Percentiles rank a stretch among this genome's conserved stretches.
These are phyloP conservation scores for Nigrograna mackinnonii DNA, from an alignment of 2,329 filamentous ascomycete genomes.

Conservation along the genomic window DNA sequence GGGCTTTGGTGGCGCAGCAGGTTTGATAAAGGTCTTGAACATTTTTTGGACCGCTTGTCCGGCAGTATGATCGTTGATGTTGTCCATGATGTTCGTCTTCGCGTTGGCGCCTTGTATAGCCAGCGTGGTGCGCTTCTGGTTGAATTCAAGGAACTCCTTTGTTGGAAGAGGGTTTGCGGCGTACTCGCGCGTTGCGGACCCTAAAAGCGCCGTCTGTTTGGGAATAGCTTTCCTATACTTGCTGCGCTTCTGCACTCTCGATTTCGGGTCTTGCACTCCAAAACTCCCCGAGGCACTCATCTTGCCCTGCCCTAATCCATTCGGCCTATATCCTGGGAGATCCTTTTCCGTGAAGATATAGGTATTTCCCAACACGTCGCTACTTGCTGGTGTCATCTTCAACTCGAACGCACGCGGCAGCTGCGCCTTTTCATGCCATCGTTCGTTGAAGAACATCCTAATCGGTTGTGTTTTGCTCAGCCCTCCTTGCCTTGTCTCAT, in stretches of 20 bases:
- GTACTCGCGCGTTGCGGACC: constrained; percentile 63
- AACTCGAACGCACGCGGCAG: constrained; percentile 91
- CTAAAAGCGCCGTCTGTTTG: constrained; percentile 57
- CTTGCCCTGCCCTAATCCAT: constrained; percentile 28
- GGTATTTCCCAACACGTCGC: constrained; percentile 74
- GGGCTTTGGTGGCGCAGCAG: constrained; percentile 20
- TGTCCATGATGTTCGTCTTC: constrained; percentile 32
- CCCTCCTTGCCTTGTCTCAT: constrained; percentile 22
- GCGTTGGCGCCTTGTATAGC: constrained; percentile 46
- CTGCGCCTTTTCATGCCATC: constrained; percentile 68
- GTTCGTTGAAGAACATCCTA: constrained; percentile 66
- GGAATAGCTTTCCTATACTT: constrained; percentile 41
- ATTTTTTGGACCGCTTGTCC: constrained; percentile 27
- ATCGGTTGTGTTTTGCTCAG: constrained; percentile 54
- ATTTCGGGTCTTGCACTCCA: constrained; percentile 33
- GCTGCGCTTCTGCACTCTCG: constrained; percentile 36
- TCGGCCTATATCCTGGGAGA: constrained; percentile 70
- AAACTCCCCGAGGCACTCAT: constrained; percentile 22
- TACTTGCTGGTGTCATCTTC: constrained; percentile 59
- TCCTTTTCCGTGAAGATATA: constrained; percentile 95
- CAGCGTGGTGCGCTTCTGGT: constrained; percentile 45
- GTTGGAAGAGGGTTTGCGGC: constrained; percentile 53
- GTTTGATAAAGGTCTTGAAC: constrained; percentile 38
- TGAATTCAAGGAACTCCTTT: constrained; percentile 46
- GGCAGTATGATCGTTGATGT: constrained; percentile 21